Percentiles rank a stretch among this genome's conserved stretches.
Conservation (phyloP, 768 basidiomycete genomes). For the Lactarius trivialis region DNA sequence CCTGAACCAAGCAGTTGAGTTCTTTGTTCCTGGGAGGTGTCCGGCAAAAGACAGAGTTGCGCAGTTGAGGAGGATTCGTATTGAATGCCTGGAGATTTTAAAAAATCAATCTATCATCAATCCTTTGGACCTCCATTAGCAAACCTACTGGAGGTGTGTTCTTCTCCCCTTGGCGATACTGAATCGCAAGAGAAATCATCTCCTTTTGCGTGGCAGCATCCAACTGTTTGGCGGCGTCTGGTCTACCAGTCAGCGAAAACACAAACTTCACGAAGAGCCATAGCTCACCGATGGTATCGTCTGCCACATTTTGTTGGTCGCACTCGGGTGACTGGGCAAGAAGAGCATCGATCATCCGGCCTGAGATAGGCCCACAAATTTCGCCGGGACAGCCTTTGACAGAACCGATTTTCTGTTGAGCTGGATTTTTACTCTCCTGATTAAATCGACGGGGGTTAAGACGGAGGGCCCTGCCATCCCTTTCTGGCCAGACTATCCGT, state of each 20-base stretch:
- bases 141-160: conserved; percentile 47
- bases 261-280: not conserved
- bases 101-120: not conserved
- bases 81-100: conserved; percentile 39
- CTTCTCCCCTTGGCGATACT: conserved; percentile 53
- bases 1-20: conserved; percentile 33
- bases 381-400: conserved; percentile 41
- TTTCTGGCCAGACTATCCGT: conserved; percentile 44
- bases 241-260: not conserved
- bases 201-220: conserved; percentile 43
- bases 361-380: conserved; percentile 45
- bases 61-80: conserved; percentile 39
- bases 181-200: conserved; percentile 46
- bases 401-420: no score
- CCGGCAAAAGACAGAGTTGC: conserved; percentile 47
- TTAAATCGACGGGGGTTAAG: conserved; percentile 50
- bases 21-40: conserved; percentile 32
- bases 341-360: conserved; percentile 44
- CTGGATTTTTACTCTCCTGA: conserved; percentile 45
- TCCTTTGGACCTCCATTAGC: not conserved
- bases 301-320: conserved; percentile 52
- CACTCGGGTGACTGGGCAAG: conserved; percentile 48
- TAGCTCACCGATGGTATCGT: conserved; percentile 46
- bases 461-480: conserved; percentile 39
- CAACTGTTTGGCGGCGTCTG: conserved; percentile 49